Percentiles rank a stretch among this genome's conserved stretches.
phyloP scores from a whole-genome alignment of 2,329 filamentous ascomycete genomes.

The Aspergillus felis region DNA sequence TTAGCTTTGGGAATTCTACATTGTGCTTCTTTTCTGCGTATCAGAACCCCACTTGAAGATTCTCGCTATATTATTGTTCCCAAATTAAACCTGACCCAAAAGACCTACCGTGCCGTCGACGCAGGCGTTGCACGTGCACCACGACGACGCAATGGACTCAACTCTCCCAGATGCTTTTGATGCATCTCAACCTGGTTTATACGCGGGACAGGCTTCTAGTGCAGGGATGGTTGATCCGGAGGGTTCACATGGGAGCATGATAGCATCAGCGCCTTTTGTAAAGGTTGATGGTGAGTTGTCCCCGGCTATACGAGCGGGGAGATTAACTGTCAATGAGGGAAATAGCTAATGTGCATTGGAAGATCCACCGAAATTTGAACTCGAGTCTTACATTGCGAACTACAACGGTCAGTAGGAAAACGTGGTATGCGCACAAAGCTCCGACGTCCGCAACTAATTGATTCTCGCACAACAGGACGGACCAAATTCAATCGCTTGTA shows the following conservation, averaged over 20 bases:
- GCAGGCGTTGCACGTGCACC: not conserved
- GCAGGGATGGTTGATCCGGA: slow-evolving; percentile 8
- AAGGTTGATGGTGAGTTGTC: slow-evolving; percentile 29
- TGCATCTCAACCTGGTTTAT: slow-evolving; percentile 13
- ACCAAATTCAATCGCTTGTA: slow-evolving; percentile 77
- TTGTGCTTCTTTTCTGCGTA: not conserved
- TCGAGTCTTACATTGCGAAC: slow-evolving; percentile 86
- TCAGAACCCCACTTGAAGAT: not conserved
- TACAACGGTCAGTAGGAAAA: slow-evolving; percentile 63
- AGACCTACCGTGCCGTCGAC: not conserved
- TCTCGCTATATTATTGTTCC: not conserved
- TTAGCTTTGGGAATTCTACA: not conserved
- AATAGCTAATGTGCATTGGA: slow-evolving; percentile 2
- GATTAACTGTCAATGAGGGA: slow-evolving; percentile 1
- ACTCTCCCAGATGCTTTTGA: slow-evolving; percentile 24
- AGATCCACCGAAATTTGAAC: slow-evolving; percentile 84
- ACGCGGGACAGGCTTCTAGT: slow-evolving; percentile 6
- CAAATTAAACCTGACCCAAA: not conserved
- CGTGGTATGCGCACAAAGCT: not conserved
- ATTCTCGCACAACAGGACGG: slow-evolving; percentile 53
- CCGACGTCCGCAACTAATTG: slow-evolving; percentile 4
- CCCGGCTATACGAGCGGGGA: slow-evolving; percentile 2
- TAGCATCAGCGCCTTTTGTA: slow-evolving; percentile 11
- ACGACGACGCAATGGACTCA: slow-evolving; percentile 22
- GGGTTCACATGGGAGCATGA: not conserved